phyloP scores from a whole-genome alignment of 257 asterid species.

The Henckelia pumila region DNA sequence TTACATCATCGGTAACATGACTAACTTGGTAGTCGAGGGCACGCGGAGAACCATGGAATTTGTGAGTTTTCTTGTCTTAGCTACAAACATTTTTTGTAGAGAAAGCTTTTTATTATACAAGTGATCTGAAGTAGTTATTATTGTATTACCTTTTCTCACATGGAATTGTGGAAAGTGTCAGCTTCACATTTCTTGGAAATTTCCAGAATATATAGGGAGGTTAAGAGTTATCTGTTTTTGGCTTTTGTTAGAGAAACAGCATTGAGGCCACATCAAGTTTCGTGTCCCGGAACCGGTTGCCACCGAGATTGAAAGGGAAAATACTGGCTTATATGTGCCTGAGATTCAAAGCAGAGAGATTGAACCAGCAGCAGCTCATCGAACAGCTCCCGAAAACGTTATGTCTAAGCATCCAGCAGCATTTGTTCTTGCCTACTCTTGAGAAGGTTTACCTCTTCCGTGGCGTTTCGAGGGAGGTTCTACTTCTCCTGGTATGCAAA shows the following conservation, averaged over 20 bases:
- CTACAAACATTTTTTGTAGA: too few species aligned
- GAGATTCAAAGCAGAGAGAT: constrained; percentile 79
- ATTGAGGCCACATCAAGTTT: constrained; percentile 83
- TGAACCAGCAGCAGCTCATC: constrained; percentile 80
- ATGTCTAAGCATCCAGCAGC: constrained; percentile 68
- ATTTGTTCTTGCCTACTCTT: constrained; percentile 71
- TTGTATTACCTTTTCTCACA: too few species aligned
- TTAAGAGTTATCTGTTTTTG: neutral
- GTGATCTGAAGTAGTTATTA: too few species aligned
- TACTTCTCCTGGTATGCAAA: constrained; percentile 54
- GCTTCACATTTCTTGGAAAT: neutral
- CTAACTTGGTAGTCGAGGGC: constrained; percentile 92
- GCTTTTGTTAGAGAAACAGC: constrained; percentile 62
- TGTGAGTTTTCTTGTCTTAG: constrained; percentile 36
- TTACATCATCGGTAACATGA: constrained; percentile 95
- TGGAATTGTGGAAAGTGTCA: too few species aligned
- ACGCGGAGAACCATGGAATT: constrained; percentile 94
- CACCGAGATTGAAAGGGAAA: constrained; percentile 75
- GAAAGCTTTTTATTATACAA: too few species aligned
- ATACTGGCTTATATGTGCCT: constrained; percentile 87
- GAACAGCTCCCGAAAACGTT: constrained; percentile 83
- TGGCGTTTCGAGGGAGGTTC: constrained; percentile 66
- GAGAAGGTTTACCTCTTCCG: constrained; percentile 73
- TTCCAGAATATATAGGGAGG: neutral
- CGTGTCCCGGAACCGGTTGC: constrained; percentile 68